Evolutionary conservation across 306 rosid species (phyloP).

Genomic region (Hippophae tibetana): DNA sequence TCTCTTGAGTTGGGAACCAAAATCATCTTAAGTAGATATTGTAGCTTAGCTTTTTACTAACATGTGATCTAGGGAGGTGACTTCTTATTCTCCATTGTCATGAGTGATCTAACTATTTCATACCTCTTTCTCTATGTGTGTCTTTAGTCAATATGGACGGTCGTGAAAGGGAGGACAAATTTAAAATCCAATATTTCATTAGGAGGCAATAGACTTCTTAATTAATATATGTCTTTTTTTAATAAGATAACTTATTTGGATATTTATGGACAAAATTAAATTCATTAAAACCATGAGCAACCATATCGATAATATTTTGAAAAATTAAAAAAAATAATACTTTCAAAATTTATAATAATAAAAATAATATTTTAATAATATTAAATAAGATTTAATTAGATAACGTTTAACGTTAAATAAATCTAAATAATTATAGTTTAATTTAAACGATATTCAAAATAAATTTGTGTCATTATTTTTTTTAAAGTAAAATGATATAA

Average conservation of each 20-base stretch:
- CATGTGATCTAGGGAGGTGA: conserved; percentile 52
- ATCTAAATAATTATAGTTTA: too few species aligned
- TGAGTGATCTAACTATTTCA: conserved; percentile 41
- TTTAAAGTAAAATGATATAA: too few species aligned
- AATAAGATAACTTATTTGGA: too few species aligned
- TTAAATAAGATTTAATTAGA: too few species aligned
- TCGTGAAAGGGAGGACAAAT: conserved; percentile 43
- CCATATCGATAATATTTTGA: not conserved
- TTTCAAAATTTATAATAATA: too few species aligned
- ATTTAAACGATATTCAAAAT: too few species aligned
- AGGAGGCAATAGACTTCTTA: conserved; percentile 24
- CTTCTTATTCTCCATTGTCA: conserved; percentile 55
- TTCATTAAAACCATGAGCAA: conserved; percentile 1
- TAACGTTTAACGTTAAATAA: too few species aligned
- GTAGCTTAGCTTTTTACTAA: conserved; percentile 53
- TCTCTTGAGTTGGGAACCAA: conserved; percentile 40
- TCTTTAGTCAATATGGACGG: conserved; percentile 45
- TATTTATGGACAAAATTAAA: not conserved
- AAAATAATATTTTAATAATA: too few species aligned
- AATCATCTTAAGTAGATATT: conserved; percentile 48
- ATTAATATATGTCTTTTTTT: too few species aligned
- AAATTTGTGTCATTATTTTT: too few species aligned
- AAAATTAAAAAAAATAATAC: too few species aligned
- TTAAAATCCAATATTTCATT: conserved; percentile 38
- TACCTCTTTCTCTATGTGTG: conserved; percentile 21